Evolutionary conservation across 495 filamentous ascomycete genomes (phyloP).

Genomic region (Astrocystis sublimbata): DNA sequence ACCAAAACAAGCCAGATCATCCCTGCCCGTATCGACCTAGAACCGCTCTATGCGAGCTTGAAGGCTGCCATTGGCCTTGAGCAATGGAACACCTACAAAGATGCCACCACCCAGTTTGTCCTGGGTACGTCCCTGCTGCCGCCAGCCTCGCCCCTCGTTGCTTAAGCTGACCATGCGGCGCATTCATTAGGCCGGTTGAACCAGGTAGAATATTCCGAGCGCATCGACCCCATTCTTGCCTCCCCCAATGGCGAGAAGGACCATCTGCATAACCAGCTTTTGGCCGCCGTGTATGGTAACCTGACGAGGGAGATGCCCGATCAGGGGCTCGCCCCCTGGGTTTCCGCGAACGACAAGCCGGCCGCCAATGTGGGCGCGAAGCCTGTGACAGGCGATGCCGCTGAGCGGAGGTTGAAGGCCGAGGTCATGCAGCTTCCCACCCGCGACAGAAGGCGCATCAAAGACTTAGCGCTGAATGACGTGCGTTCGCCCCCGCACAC

Average conservation of each 20-base stretch:
- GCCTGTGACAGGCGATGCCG: conserved; percentile 81
- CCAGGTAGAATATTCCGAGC: conserved; percentile 76
- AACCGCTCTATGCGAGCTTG: conserved; percentile 83
- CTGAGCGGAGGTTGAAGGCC: conserved; percentile 84
- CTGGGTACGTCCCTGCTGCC: conserved; percentile 61
- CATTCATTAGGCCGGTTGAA: conserved; percentile 69
- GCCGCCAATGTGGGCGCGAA: conserved; percentile 68
- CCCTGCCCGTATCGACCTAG: conserved; percentile 79
- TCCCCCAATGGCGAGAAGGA: conserved; percentile 68
- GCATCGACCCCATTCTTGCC: conserved; percentile 69
- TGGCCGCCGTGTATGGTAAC: conserved; percentile 85
- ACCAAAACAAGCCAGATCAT: conserved; percentile 67
- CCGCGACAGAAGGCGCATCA: conserved; percentile 82
- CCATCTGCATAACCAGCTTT: conserved; percentile 88
- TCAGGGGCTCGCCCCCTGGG: conserved; percentile 90
- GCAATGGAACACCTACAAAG: conserved; percentile 87
- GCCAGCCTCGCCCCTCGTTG: conserved; percentile 17
- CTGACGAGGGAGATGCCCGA: conserved; percentile 85
- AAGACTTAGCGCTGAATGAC: conserved; percentile 65
- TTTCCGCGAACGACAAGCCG: conserved; percentile 95
- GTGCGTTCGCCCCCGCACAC: conserved; percentile 32
- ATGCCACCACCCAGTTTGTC: conserved; percentile 74
- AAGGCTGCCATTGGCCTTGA: conserved; percentile 76
- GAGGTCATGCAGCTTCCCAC: conserved; percentile 92
- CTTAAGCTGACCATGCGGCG: conserved; percentile 19